Conservation (phyloP, 192 early-diverging fungal species). For the Umbelopsis sp. region DNA sequence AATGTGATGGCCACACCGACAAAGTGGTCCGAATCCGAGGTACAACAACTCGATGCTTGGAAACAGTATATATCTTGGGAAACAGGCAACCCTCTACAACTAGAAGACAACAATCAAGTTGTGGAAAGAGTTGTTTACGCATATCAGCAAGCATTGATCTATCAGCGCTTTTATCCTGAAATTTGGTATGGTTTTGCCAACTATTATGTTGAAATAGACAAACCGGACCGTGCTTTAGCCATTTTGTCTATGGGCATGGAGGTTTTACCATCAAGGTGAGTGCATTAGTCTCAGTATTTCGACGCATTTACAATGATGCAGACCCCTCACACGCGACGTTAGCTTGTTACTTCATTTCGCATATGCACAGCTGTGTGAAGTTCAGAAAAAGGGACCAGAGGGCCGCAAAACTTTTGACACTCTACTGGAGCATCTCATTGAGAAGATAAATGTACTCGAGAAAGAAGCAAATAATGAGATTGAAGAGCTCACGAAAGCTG, state of each 20-base stretch:
- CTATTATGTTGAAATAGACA: constrained; percentile 60
- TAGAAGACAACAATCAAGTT: constrained; percentile 65
- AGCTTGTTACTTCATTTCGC: constrained; percentile 75
- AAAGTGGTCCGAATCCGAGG: constrained; percentile 79
- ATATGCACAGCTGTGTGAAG: constrained; percentile 72
- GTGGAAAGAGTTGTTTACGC: constrained; percentile 78
- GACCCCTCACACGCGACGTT: constrained; percentile 9
- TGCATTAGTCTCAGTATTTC: background rate
- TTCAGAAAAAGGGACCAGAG: constrained; percentile 58
- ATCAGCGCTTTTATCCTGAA: constrained; percentile 85
- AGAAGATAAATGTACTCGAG: constrained; percentile 50
- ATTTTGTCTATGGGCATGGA: constrained; percentile 71
- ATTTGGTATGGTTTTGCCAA: constrained; percentile 80
- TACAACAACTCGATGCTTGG: constrained; percentile 73
- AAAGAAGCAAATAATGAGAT: constrained; percentile 48
- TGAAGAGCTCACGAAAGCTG: constrained; percentile 42
- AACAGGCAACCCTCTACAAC: constrained; percentile 77
- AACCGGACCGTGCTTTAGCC: constrained; percentile 61
- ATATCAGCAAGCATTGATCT: constrained; percentile 85
- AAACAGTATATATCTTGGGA: constrained; percentile 93
- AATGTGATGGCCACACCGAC: constrained; percentile 74
- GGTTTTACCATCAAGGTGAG: constrained; percentile 69
- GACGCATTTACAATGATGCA: too few species aligned
- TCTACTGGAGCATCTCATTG: constrained; percentile 43
- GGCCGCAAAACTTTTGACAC: constrained; percentile 60